phyloP scores from a whole-genome alignment of 2,329 filamentous ascomycete genomes.

The Eutypella sp. region DNA sequence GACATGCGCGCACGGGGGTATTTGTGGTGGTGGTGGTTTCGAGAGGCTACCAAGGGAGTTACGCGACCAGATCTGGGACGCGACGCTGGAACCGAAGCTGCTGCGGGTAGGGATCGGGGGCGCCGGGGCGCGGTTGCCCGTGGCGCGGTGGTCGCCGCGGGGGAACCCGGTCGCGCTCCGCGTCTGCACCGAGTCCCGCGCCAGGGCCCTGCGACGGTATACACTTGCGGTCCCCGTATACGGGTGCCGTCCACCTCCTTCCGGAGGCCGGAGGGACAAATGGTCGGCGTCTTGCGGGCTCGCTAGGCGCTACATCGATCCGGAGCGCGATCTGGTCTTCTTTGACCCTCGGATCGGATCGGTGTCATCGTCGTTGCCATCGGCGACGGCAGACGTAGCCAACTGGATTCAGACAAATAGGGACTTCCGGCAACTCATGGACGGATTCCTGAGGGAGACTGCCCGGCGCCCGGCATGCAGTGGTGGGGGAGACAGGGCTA shows the following conservation, averaged over 20 bases:
- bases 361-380: no score
- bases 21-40: no score
- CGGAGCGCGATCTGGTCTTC: neutral
- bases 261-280: no score
- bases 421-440: neutral
- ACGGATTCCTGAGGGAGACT: no score
- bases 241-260: no score
- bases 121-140: neutral
- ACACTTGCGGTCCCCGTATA: neutral
- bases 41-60: neutral
- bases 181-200: neutral
- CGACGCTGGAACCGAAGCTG: neutral
- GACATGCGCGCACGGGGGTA: no score
- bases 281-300: neutral
- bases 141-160: neutral
- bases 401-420: no score
- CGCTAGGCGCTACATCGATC: neutral
- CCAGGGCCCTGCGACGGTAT: neutral
- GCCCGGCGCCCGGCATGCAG: no score
- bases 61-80: neutral
- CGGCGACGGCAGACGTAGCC: no score
- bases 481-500: no score
- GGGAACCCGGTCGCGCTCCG: neutral
- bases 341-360: neutral
- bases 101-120: neutral